Base-by-base conservation (phyloP, 208 protist species). In the Crithidia fasciculata region DNA sequence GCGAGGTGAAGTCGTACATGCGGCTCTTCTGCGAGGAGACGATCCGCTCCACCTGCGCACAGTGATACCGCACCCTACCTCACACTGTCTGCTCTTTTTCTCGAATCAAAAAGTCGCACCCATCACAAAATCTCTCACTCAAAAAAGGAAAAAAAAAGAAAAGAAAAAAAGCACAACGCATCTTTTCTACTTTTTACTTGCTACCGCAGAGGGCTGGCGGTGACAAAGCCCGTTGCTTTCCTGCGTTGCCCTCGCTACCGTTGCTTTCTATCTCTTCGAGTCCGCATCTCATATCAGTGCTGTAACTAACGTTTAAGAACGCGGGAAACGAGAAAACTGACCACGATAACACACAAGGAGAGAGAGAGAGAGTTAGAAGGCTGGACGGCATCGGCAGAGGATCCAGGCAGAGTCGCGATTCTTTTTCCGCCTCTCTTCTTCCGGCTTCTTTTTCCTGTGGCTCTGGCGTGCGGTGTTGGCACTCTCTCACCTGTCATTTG, bases 11-110 rank as follows among this genome's bases (percentile, higher is more conserved):
- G 50, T 67, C 77, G 58, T 90, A 92, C 76, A 60, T 93, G 61
- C 80, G 78, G 43, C 75, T 94, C 53, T 93, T 96, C 62, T 92
- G 88, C 69, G 81, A 88, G 60, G 87, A 94, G 69, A 85, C 85
- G 12, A 76, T 94, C 5, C 82, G 84, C 18, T 83, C 82, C 7
- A 94, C 87, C 6, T 94, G 91, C 53, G 60, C 81, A 18, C 68
- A 77, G 72, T 72, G 70, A 36, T 28, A 28, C 28, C 28, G 1
- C 28, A 28, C 28, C 28, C 28, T 2, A 28, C 1, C 28, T 28
- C 28, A 28, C 28, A 28, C 28, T 28, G 28, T 28, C 28, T 28
- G 28, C 28, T 28, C 28, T 28, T 5, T 50, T 13, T 18, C 18
- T 28, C 28, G 28, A 28, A 28, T 28, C 1, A 0, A 28, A 28